These are phyloP conservation scores for Penicillium pulvis DNA, from an alignment of 495 filamentous ascomycete species.

Conservation along the genomic window DNA sequence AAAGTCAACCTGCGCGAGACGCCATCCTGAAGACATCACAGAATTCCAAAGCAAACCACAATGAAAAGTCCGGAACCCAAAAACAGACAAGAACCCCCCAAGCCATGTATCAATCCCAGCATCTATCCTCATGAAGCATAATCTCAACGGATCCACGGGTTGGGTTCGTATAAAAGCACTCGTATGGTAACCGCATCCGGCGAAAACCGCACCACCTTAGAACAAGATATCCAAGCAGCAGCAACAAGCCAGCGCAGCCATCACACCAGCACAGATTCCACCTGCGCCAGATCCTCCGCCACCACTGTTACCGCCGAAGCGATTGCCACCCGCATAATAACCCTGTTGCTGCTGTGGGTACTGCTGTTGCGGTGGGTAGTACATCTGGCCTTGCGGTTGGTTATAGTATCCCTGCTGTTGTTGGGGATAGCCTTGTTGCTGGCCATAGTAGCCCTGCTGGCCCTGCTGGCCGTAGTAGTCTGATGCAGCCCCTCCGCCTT, in stretches of 20 bases:
- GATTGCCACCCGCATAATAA: conserved; percentile 36
- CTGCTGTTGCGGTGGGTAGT: conserved; percentile 45
- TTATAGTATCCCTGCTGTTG: conserved; percentile 29
- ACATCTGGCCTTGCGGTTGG: conserved; percentile 41
- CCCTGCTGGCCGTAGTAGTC: conserved; percentile 17
- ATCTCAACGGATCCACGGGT: neutral
- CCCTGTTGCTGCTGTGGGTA: conserved; percentile 47
- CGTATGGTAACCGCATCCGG: conserved; percentile 9
- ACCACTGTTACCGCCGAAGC: neutral
- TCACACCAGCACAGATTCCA: conserved; percentile 50
- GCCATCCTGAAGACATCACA: neutral
- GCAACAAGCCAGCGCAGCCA: conserved; percentile 54
- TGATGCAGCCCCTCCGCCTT: conserved; percentile 2
- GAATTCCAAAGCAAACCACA: neutral
- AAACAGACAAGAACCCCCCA: neutral
- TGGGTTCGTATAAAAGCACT: neutral
- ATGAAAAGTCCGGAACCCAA: neutral
- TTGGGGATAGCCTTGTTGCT: conserved; percentile 16
- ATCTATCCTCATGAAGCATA: neutral
- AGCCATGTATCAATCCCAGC: neutral
- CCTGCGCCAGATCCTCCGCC: conserved; percentile 32
- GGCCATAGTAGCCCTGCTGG: conserved; percentile 32
- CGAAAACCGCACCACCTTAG: conserved; percentile 21
- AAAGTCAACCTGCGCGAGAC: conserved; percentile 20
- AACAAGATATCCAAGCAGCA: conserved; percentile 59